A percentile compares a stretch with the other conserved stretches of the same genome.
These are phyloP conservation scores for Blastomyces parvus DNA, from an alignment of 2,329 filamentous ascomycete genomes.

Conservation along the genomic window DNA sequence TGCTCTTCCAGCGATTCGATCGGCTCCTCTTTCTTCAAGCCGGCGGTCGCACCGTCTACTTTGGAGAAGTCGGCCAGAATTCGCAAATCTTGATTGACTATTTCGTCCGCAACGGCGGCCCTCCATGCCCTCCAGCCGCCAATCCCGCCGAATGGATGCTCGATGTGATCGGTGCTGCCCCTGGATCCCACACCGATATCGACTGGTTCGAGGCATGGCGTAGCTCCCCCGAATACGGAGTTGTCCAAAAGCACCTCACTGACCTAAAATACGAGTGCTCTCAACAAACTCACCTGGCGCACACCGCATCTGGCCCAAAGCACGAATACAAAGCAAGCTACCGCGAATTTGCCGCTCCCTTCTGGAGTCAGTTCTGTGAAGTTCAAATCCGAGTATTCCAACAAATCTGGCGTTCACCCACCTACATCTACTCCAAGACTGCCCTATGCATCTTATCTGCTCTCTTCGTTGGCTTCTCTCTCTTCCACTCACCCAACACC, in stretches of 20 bases:
- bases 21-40: constrained; percentile 53
- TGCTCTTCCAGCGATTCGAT: constrained; percentile 82
- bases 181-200: constrained; percentile 49
- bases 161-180: constrained; percentile 47
- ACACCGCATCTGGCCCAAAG: background rate
- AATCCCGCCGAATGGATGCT: constrained; percentile 73
- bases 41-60: constrained; percentile 59
- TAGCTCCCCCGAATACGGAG: constrained; percentile 43
- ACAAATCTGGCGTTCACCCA: constrained; percentile 83
- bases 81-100: constrained; percentile 50
- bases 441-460: constrained; percentile 39
- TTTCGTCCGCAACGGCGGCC: constrained; percentile 56
- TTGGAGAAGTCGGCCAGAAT: constrained; percentile 55
- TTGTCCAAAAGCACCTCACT: constrained; percentile 54
- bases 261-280: constrained; percentile 41
- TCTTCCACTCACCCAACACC: constrained; percentile 63
- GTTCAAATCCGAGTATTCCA: constrained; percentile 71
- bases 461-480: constrained; percentile 75
- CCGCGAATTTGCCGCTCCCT: constrained; percentile 70
- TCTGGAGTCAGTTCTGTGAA: constrained; percentile 55
- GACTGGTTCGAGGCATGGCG: constrained; percentile 48
- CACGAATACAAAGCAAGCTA: constrained; percentile 5
- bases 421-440: constrained; percentile 70
- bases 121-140: constrained; percentile 49
- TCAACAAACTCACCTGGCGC: background rate